Evolutionary conservation across 2,329 filamentous ascomycete species (phyloP).

Genomic region (Ophiostoma triangulosporum): DNA sequence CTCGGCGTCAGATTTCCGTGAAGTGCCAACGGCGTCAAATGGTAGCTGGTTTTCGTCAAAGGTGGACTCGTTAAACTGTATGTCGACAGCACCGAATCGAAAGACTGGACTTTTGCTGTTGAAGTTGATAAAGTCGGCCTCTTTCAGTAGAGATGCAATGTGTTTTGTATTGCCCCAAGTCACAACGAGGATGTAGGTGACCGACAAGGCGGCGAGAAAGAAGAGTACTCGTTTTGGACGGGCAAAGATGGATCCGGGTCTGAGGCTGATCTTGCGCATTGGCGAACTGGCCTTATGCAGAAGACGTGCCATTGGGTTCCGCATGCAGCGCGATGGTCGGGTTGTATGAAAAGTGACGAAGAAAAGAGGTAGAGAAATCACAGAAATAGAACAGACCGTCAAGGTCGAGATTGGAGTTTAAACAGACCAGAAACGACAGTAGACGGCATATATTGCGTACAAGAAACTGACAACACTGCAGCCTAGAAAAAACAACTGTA

Average conservation of each 20-base stretch:
- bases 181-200: not conserved
- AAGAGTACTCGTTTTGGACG: conserved; percentile 1
- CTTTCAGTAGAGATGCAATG: not conserved
- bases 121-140: conserved; percentile 3
- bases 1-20: conserved; percentile 4
- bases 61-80: not conserved
- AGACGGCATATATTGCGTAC: not conserved
- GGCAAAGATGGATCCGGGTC: not conserved
- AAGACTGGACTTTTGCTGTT: not conserved
- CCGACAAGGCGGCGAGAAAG: not conserved
- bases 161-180: not conserved
- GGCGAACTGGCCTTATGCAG: not conserved
- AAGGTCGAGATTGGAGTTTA: too few species aligned
- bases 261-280: not conserved
- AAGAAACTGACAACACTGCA: not conserved
- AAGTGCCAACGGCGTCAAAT: conserved; percentile 1
- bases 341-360: too few species aligned
- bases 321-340: too few species aligned
- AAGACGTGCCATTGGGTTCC: not conserved
- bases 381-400: too few species aligned
- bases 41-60: conserved; percentile 6
- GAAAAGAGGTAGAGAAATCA: too few species aligned
- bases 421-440: not conserved
- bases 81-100: not conserved
- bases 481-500: too few species aligned